Conservation (phyloP, 371 early-diverging fungal genomes). For the Rhizopus arrhizus region DNA sequence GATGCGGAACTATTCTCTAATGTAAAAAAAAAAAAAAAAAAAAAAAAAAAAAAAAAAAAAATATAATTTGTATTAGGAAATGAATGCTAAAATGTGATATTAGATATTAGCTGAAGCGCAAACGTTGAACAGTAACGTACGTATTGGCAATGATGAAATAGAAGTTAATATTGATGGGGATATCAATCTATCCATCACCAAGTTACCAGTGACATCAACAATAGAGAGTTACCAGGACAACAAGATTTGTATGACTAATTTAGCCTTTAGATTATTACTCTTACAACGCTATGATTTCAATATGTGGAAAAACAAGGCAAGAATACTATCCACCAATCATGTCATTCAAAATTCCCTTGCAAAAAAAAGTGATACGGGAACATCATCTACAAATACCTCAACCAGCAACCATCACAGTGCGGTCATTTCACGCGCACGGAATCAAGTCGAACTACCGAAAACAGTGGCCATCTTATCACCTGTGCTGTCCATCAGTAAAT, state of each 20-base stretch:
- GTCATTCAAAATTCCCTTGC: slow-evolving; percentile 32
- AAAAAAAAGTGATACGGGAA: slow-evolving; percentile 1
- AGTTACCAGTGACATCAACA: slow-evolving; percentile 12
- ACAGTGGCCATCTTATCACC: slow-evolving; percentile 39
- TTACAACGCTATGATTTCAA: slow-evolving; percentile 47
- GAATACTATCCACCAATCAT: slow-evolving; percentile 35
- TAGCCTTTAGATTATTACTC: slow-evolving; percentile 40
- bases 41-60: slow-evolving; percentile 3
- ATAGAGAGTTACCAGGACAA: slow-evolving; percentile 23
- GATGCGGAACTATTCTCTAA: slow-evolving; percentile 61
- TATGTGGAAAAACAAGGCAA: slow-evolving; percentile 40
- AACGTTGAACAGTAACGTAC: slow-evolving; percentile 47
- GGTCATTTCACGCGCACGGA: slow-evolving; percentile 12
- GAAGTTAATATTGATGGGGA: slow-evolving; percentile 60
- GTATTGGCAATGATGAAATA: slow-evolving; percentile 56
- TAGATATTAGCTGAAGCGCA: slow-evolving; percentile 63
- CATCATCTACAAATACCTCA: not conserved
- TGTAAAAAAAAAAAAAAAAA: slow-evolving; percentile 26
- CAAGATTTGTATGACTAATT: slow-evolving; percentile 33
- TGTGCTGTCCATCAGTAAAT: slow-evolving; percentile 39
- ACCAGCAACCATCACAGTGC: not conserved
- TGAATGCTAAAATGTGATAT: not conserved
- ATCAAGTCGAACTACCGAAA: slow-evolving; percentile 19
- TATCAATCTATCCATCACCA: slow-evolving; percentile 47
- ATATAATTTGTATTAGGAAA: not conserved